A percentile compares a stretch with the other conserved stretches of the same genome.
phyloP scores from a whole-genome alignment of 2,329 filamentous ascomycete species.

The Tolypocladium sp. region DNA sequence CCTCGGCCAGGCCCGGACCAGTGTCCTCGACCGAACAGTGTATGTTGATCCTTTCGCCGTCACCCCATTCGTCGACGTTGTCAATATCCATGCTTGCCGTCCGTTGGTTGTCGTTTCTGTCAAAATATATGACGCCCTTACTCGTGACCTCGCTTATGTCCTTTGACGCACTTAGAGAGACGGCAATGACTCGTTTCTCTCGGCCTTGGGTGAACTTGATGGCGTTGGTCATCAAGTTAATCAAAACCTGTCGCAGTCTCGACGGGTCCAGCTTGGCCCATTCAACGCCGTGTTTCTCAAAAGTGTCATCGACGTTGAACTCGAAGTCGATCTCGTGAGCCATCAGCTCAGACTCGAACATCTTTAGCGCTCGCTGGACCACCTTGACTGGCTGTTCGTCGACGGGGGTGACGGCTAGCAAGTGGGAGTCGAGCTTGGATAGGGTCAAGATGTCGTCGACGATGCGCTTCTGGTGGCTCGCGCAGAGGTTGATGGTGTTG shows the following conservation, averaged over 20 bases:
- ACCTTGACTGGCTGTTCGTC: conserved; percentile 60
- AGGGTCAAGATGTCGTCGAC: conserved; percentile 60
- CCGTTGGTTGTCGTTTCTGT: conserved; percentile 29
- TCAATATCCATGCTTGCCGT: conserved; percentile 30
- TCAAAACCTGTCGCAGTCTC: conserved; percentile 63
- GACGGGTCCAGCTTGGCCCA: conserved; percentile 72
- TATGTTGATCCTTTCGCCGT: conserved; percentile 61
- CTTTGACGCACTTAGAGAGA: conserved; percentile 55
- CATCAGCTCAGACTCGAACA: conserved; percentile 69
- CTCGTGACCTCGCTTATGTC: conserved; percentile 33
- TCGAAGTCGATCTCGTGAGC: conserved; percentile 64
- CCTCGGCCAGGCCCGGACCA: conserved; percentile 54
- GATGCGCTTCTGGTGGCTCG: conserved; percentile 68
- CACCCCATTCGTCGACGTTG: conserved; percentile 57
- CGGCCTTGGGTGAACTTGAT: conserved; percentile 58
- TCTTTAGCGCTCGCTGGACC: conserved; percentile 61
- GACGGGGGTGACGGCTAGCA: conserved; percentile 61
- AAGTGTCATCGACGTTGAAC: conserved; percentile 60
- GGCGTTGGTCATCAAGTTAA: conserved; percentile 64
- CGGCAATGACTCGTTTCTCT: conserved; percentile 48
- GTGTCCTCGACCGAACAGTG: conserved; percentile 66
- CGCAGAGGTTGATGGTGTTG: conserved; percentile 74
- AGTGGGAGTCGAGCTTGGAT: conserved; percentile 61
- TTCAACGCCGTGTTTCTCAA: conserved; percentile 53
- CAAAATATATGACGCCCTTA: conserved; percentile 36